phyloP scores from a whole-genome alignment of 192 early-diverging fungal species.

The Allomyces arbusculus region DNA sequence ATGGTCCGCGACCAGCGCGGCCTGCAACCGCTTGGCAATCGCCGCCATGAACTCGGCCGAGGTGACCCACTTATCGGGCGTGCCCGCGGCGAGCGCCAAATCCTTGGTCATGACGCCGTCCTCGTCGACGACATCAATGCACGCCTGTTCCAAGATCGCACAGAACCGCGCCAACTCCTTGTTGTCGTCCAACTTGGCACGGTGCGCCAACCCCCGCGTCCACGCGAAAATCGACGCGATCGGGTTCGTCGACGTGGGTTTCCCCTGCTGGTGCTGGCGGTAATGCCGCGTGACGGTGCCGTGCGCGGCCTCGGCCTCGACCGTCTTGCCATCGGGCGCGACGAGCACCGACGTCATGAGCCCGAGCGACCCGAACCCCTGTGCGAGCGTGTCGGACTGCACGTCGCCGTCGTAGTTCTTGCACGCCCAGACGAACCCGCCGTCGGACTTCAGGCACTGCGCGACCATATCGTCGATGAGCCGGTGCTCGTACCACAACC shows the following conservation, averaged over 20 bases:
- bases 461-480: slow-evolving; percentile 98
- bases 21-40: slow-evolving; percentile 42
- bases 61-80: slow-evolving; percentile 69
- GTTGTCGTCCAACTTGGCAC: slow-evolving; percentile 80
- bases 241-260: slow-evolving; percentile 86
- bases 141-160: slow-evolving; percentile 61
- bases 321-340: slow-evolving; percentile 74
- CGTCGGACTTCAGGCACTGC: slow-evolving; percentile 81
- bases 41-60: slow-evolving; percentile 70
- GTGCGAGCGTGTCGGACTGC: slow-evolving; percentile 88
- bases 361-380: slow-evolving; percentile 82
- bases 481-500: slow-evolving; percentile 95
- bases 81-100: slow-evolving; percentile 61
- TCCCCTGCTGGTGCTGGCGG: slow-evolving; percentile 88
- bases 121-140: slow-evolving; percentile 69
- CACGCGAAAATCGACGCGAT: slow-evolving; percentile 93
- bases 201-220: slow-evolving; percentile 81
- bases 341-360: slow-evolving; percentile 92
- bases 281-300: slow-evolving; percentile 94
- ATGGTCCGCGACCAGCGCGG: too few relatives aligned
- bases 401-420: slow-evolving; percentile 96
- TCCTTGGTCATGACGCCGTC: slow-evolving; percentile 93
- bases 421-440: slow-evolving; percentile 86
- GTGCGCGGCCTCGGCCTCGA: slow-evolving; percentile 93
- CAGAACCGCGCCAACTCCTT: slow-evolving; percentile 50